Evolutionary conservation across 1,284 basidiomycete species (phyloP).

Genomic region (Neotropicomus parvogracilis): DNA sequence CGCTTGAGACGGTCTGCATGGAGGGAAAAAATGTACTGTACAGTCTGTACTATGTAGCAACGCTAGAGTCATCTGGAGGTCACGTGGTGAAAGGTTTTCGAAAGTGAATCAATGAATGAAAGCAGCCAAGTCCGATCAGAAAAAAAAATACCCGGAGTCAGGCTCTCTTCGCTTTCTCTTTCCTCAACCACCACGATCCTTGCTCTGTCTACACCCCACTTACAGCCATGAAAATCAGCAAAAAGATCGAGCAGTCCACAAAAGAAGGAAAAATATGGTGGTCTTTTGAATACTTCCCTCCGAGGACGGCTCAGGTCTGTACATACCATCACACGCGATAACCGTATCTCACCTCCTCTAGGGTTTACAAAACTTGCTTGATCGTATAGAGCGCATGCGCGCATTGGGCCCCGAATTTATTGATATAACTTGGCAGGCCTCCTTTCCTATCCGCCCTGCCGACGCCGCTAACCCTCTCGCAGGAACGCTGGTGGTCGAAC

Average conservation of each 20-base stretch:
- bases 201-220: slow-evolving; percentile 4
- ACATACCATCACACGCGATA: background rate
- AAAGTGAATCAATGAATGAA: slow-evolving; percentile 10
- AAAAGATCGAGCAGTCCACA: slow-evolving; percentile 81
- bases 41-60: background rate
- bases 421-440: slow-evolving; percentile 88
- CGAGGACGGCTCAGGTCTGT: slow-evolving; percentile 87
- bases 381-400: slow-evolving; percentile 98
- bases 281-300: slow-evolving; percentile 97
- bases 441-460: background rate
- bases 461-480: slow-evolving; percentile 6
- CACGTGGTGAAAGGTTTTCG: slow-evolving; percentile 20
- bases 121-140: slow-evolving; percentile 10
- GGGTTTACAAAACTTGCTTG: slow-evolving; percentile 92
- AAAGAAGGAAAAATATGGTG: slow-evolving; percentile 87
- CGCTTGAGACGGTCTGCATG: slow-evolving; percentile 10
- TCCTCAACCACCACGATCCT: slow-evolving; percentile 17
- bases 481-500: slow-evolving; percentile 97
- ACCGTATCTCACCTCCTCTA: slow-evolving; percentile 30
- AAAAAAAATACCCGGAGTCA: slow-evolving; percentile 31
- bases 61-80: slow-evolving; percentile 4
- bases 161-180: background rate
- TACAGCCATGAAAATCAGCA: slow-evolving; percentile 78
- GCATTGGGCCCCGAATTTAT: slow-evolving; percentile 95
- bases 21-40: background rate